These are phyloP conservation scores for Aulographum hederae DNA, from an alignment of 2,329 filamentous ascomycete species.

Conservation along the genomic window DNA sequence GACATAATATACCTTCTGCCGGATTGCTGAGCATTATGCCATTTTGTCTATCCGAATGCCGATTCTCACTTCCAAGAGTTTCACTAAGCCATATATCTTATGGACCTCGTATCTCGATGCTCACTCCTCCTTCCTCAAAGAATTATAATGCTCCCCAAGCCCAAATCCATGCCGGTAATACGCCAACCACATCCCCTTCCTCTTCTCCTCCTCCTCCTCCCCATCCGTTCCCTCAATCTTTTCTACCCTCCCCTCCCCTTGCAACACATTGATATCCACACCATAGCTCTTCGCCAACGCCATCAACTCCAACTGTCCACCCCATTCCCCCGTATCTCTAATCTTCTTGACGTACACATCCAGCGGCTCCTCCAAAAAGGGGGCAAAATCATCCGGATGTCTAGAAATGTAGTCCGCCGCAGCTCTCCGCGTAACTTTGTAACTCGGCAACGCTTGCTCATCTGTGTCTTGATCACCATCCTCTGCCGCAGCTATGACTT, in stretches of 20 bases:
- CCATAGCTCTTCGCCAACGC: conserved; percentile 69
- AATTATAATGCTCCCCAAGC: conserved; percentile 94
- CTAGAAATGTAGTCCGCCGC: conserved; percentile 61
- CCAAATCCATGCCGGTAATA: conserved; percentile 93
- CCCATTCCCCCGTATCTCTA: conserved; percentile 82
- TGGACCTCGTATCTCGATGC: no score
- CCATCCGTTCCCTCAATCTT: conserved; percentile 37
- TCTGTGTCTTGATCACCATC: conserved; percentile 5
- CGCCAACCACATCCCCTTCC: conserved; percentile 61
- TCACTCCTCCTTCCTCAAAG: conserved; percentile 41
- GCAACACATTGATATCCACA: conserved; percentile 67
- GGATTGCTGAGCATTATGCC: no score
- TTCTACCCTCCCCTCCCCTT: conserved; percentile 62
- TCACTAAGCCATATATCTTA: no score
- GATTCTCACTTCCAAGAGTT: no score
- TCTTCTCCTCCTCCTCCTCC: conserved; percentile 25
- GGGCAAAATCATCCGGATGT: conserved; percentile 64
- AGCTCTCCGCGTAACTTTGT: conserved; percentile 47
- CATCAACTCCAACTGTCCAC: conserved; percentile 75
- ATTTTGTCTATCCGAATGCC: no score
- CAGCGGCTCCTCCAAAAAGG: conserved; percentile 72
- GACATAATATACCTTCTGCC: no score
- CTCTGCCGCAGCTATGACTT: conserved; percentile 7
- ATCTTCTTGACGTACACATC: conserved; percentile 59
- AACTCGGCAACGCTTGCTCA: conserved; percentile 24